phyloP scores from a whole-genome alignment of 805 yeast species.

The Ogataea trehalophila region DNA sequence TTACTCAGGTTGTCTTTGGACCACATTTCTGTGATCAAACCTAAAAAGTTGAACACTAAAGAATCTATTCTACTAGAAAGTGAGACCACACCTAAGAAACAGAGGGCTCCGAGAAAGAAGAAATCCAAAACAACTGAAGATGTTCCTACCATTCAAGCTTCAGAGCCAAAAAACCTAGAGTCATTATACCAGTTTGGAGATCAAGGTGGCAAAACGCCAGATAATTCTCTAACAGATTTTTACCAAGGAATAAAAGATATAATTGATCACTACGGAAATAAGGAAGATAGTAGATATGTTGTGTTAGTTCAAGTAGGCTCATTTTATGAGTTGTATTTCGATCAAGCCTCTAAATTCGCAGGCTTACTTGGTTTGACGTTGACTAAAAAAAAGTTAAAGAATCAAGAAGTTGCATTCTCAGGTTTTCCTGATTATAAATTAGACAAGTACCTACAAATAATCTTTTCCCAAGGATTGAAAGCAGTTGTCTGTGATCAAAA shows the following conservation, averaged over 20 bases:
- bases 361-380: slow-evolving; percentile 67
- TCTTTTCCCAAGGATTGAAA: slow-evolving; percentile 63
- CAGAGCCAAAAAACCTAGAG: too few species aligned
- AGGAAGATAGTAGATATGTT: slow-evolving; percentile 35
- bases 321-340: slow-evolving; percentile 83
- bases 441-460: slow-evolving; percentile 64
- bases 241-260: slow-evolving; percentile 28
- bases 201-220: slow-evolving; percentile 13
- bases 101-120: background rate
- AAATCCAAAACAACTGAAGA: background rate
- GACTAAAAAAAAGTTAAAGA: slow-evolving; percentile 47
- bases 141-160: background rate
- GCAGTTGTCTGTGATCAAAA: slow-evolving; percentile 84
- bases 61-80: too few species aligned
- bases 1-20: background rate
- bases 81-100: background rate
- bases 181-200: slow-evolving; percentile 11
- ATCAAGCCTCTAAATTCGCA: slow-evolving; percentile 75
- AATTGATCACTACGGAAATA: slow-evolving; percentile 20
- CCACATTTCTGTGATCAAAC: background rate
- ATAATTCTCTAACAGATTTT: slow-evolving; percentile 24
- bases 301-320: slow-evolving; percentile 81
- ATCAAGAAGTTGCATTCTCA: slow-evolving; percentile 66
- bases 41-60: background rate
- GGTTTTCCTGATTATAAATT: slow-evolving; percentile 80